Evolutionary conservation across 768 basidiomycete species (phyloP), one percentile per base, ranked within the genome.

Genomic region (Tylopilus vinaceipallidus): DNA sequence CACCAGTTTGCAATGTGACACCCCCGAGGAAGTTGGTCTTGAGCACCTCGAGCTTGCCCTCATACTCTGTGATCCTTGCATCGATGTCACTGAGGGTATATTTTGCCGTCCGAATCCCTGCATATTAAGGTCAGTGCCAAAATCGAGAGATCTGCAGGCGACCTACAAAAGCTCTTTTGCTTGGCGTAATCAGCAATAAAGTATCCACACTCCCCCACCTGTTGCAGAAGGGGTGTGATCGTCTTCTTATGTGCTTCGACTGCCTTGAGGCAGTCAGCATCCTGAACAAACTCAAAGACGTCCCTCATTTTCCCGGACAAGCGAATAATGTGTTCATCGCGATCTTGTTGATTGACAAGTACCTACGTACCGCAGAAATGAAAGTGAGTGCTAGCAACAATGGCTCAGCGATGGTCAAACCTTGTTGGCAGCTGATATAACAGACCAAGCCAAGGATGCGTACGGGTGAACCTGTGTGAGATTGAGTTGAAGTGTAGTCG

Each of bases 171-270:
- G 13, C 16, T 41, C 11, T 36, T 17, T 34, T 40, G 32, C 14
- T 52, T 48, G 1, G 42, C 11, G 16, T 53, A 53, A 12, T 53
- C 46, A 2, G 35, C 11, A 13, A 53, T 41, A 22, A 53, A 53
- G 37, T 49, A 49, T 7, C 42, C 42, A 12, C 52, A 53, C 42
- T 53, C 52, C 13, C 42, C 49, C 24, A 53, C 37, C n/a, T 53
- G 52, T 13, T 45, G 52, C 19, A 53, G n/a, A 0, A 53, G 12
- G 19, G 30, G 52, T 2, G 16, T 44, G 3, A 40, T 30, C 0
- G 32, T 13, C 34, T 39, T 36, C 3, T 10, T 27, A 13, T 44
- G 42, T 3, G 32, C 7, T 10, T 43, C 4, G 11, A 44, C 29
- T 4, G 6, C 20, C 35, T 24, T 48, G 16, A 43, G 13, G 0